phyloP scores from a whole-genome alignment of 768 basidiomycete genomes.

The Naganishia kalamii region DNA sequence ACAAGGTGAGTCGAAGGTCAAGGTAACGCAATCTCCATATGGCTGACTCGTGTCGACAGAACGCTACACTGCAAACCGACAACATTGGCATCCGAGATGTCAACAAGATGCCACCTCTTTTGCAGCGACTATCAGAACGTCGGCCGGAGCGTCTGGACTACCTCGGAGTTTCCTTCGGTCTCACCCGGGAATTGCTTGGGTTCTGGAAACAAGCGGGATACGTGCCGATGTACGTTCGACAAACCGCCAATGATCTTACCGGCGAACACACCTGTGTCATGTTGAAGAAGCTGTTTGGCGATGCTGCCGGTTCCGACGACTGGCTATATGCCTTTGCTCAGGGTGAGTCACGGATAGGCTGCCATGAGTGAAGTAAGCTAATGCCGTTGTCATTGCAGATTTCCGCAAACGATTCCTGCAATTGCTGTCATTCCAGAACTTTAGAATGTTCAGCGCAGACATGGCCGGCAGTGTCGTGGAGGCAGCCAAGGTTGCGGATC shows the following conservation, averaged over 20 bases:
- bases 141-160: constrained; percentile 88
- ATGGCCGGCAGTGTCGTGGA: constrained; percentile 82
- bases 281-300: constrained; percentile 64
- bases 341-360: constrained; percentile 30
- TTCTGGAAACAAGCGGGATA: constrained; percentile 97
- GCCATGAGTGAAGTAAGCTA: not conserved
- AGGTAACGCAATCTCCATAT: not conserved
- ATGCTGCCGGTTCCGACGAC: constrained; percentile 61
- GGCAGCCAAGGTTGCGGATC: constrained; percentile 57
- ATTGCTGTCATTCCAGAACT: constrained; percentile 77
- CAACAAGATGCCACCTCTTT: constrained; percentile 78
- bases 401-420: constrained; percentile 85
- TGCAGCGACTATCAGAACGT: constrained; percentile 81
- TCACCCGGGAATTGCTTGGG: constrained; percentile 76
- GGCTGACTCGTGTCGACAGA: constrained; percentile 37
- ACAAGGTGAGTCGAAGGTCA: constrained; percentile 15
- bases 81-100: constrained; percentile 63
- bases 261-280: constrained; percentile 96
- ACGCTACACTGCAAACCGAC: constrained; percentile 66
- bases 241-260: constrained; percentile 88
- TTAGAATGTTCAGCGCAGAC: constrained; percentile 85
- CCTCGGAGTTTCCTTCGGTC: constrained; percentile 89
- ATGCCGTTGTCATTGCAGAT: constrained; percentile 53
- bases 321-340: constrained; percentile 82
- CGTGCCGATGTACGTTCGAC: constrained; percentile 83